Base-by-base conservation (phyloP, 805 yeast genomes). In the Wickerhamomyces canadensis region DNA sequence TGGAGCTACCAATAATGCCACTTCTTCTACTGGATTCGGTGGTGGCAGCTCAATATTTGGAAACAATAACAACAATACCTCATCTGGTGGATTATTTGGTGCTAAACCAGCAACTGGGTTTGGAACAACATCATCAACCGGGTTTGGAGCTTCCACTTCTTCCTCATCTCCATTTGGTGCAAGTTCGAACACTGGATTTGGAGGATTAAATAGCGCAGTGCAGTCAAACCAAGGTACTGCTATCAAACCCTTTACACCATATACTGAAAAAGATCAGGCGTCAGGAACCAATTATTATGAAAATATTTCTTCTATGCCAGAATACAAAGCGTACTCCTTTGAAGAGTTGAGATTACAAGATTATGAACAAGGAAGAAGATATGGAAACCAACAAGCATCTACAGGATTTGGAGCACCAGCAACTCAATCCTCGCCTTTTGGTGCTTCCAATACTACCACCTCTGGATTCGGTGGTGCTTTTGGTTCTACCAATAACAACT, bases 301-400 rank as follows among this genome's bases (percentile, higher is more conserved):
- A 60, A 78, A 78, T 49, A 82, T 93, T 43, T 67, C 84, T 10
- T 74, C 85, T 31, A 89, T 93, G 97, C 95, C 95, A 5, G 95
- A 87, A 59, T 93, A 91, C 57, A 73, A 72, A 49, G 78, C 79
- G 49, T 84, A 61, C 51, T 84, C 96, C 0, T 74, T 80, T 53
- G 97, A 88, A 59, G 98, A 93, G 57, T 73, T 93, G 60, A 75
- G 99, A 55, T 66, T 74, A 49, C 91, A 83, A 58, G 99, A 93
- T 62, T 93, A 93, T 57, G 76, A 78, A 49, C 84, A 78, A 45
- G 76, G 76, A 37, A 71, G 93, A 54, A 71, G 76, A 42, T 76
- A 46, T 44, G 89, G 85, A 13, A 76, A 65, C 43, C 57, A 45
- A 33, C 19, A n/a, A 14, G 13, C 6, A 15, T 25, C 27, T 13